phyloP scores from a whole-genome alignment of 768 basidiomycete species.

The Lactifluus rugatus region DNA sequence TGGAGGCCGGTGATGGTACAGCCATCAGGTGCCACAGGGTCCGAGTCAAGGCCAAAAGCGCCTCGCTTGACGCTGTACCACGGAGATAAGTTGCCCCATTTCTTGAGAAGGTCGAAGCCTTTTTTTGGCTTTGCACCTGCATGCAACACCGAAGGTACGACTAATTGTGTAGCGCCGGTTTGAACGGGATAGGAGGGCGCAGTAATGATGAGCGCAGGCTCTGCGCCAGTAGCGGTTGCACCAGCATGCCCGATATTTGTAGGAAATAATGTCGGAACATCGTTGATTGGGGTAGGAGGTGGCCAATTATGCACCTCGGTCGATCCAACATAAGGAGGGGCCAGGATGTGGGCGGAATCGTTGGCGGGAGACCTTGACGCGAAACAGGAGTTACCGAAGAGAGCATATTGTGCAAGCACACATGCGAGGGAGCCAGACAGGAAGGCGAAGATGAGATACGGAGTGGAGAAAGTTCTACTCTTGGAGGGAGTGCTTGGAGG shows the following conservation, averaged over 20 bases:
- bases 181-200: slow-evolving; percentile 75
- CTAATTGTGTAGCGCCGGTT: slow-evolving; percentile 54
- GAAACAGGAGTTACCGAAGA: slow-evolving; percentile 10
- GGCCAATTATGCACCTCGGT: slow-evolving; percentile 62
- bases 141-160: slow-evolving; percentile 36
- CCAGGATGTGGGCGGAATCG: slow-evolving; percentile 27
- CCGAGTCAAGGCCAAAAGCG: slow-evolving; percentile 64
- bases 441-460: slow-evolving; percentile 12
- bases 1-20: slow-evolving; percentile 70
- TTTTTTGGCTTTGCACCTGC: slow-evolving; percentile 19
- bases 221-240: slow-evolving; percentile 69
- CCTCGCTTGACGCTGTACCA: slow-evolving; percentile 68
- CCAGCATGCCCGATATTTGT: slow-evolving; percentile 70
- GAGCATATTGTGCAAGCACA: slow-evolving; percentile 8
- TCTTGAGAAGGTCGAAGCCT: slow-evolving; percentile 57
- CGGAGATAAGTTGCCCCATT: slow-evolving; percentile 80
- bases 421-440: slow-evolving; percentile 14
- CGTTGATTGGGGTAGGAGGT: slow-evolving; percentile 64
- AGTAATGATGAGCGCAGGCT: slow-evolving; percentile 60
- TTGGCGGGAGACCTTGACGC: background rate
- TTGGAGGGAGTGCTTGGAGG: slow-evolving; percentile 24
- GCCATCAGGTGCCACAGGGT: slow-evolving; percentile 56
- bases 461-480: background rate
- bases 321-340: slow-evolving; percentile 63
- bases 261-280: slow-evolving; percentile 63